Evolutionary conservation across 2,329 filamentous ascomycete genomes (phyloP).

Genomic region (Fusarium solani-melongenae): DNA sequence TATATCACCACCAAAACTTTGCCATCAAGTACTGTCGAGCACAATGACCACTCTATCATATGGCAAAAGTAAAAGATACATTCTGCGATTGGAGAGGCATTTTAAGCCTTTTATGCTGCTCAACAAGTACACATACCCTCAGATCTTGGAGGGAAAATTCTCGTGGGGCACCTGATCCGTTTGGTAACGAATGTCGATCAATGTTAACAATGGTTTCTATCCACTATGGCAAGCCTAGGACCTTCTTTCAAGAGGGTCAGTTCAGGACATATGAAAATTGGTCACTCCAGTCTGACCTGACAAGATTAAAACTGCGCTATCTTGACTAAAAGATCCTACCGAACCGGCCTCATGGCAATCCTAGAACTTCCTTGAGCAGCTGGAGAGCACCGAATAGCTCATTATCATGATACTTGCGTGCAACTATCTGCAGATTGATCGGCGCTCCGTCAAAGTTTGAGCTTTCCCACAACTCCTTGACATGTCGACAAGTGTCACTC

Average conservation of each 20-base stretch:
- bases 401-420: conserved; percentile 49
- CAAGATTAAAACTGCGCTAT: not conserved
- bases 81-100: not conserved
- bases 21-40: too few relatives aligned
- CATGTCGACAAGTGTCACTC: conserved; percentile 45
- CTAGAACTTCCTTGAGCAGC: conserved; percentile 28
- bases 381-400: conserved; percentile 46
- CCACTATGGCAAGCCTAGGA: not conserved
- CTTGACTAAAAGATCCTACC: not conserved
- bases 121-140: not conserved
- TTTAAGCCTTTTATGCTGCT: not conserved
- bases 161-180: too few relatives aligned
- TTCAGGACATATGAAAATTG: not conserved
- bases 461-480: conserved; percentile 46
- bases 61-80: not conserved
- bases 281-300: not conserved
- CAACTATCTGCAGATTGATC: conserved; percentile 48
- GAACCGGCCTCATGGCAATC: not conserved
- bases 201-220: too few relatives aligned
- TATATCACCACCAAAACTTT: too few relatives aligned
- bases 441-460: conserved; percentile 49
- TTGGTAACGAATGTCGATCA: too few relatives aligned
- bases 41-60: not conserved
- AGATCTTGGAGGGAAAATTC: too few relatives aligned
- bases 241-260: not conserved